Evolutionary conservation across 78 protist species (phyloP), one percentile per base, ranked within the genome.

Genomic region (Emiliania huxleyi): DNA sequence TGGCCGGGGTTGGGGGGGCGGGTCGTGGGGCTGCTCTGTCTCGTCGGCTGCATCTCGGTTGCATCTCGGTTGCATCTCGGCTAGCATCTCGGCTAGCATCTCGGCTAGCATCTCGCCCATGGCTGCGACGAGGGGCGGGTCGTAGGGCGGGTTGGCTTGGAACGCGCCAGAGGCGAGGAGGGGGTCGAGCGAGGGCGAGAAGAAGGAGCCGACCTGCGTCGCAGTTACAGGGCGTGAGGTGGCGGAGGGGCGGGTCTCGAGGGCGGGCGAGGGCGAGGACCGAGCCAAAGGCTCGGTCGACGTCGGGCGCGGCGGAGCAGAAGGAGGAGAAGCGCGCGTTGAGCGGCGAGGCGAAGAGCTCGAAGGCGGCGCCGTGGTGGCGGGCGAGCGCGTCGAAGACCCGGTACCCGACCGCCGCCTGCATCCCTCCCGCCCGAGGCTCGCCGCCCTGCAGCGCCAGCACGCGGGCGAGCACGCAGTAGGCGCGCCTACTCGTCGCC

Each of bases 321-420:
- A 26, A 94, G 11, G 0, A 12, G 19, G 40, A 3, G 40, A 69
- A 37, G 71, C 18, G 42, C 62, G 42, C 0, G 42, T 94, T 94
- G 44, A 94, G 40, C 25, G 95, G 96, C 33, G 92, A 69, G 12
- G 96, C 96, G 21, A 94, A 94, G 77, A 5, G 22, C 73, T 94
- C 96, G 43, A 15, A 3, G 29, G 37, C 2, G 29, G 69, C 85
- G 49, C 90, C 91, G 35, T 91, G 42, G 21, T 23, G 26, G 37
- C 49, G 2, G 25, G 4, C 55, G 25, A 93, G 93, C 26, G 3
- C 55, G 37, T 19, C 79, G 79, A 69, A n/a, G 79, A 69, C 40
- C 15, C 22, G 26, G 19, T 19, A 11, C 26, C 26, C 12, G 40
- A 1, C 2, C 26, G 79, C 79, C 42, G 79, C 79, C 79, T 69